Evolutionary conservation across 176 grass and related monocot species (phyloP).

Genomic region (Chloris gayana): DNA sequence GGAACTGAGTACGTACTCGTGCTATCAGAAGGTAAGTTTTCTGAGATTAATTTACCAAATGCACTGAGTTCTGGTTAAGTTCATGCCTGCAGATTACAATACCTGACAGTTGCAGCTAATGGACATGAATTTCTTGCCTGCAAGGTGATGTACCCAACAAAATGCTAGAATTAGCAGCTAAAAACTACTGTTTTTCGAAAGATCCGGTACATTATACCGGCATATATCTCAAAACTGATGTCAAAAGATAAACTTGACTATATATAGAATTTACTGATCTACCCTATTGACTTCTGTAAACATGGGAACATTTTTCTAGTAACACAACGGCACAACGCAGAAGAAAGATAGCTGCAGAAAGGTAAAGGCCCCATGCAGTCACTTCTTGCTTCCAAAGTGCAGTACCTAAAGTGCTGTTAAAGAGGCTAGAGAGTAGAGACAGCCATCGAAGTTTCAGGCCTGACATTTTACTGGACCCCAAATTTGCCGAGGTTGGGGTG

Average conservation of each 20-base stretch:
- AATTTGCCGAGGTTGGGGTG: conserved; percentile 43
- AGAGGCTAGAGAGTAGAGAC: conserved; percentile 35
- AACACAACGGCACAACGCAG: not conserved
- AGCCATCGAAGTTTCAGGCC: conserved; percentile 50
- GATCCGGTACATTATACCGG: too few relatives aligned
- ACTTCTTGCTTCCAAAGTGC: conserved; percentile 54
- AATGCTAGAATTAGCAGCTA: conserved; percentile 27
- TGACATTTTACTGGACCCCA: conserved; percentile 33
- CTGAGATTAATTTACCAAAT: too few relatives aligned
- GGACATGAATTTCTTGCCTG: conserved; percentile 13
- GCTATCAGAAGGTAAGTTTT: conserved; percentile 17
- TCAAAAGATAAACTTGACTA: conserved; percentile 22
- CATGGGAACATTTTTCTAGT: conserved; percentile 26
- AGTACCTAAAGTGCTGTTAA: conserved; percentile 26
- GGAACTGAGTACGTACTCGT: not conserved
- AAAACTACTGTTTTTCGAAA: too few relatives aligned
- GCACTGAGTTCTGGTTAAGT: not conserved
- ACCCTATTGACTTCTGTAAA: conserved; percentile 31
- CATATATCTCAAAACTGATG: too few relatives aligned
- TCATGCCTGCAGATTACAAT: not conserved
- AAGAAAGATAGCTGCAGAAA: conserved; percentile 33
- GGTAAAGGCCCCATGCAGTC: conserved; percentile 19
- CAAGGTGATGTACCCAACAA: conserved; percentile 5
- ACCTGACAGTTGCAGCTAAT: conserved; percentile 15
- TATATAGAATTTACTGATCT: conserved; percentile 29